Conservation (phyloP, 345 rosid species). For the Citrus sinensis region DVS_A1.0 CM039166.1:23656001-23656500, state of each 20-base stretch:
- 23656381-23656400: not conserved
- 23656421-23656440: not conserved
- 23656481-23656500: too few relatives aligned
- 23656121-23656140: not conserved
- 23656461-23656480: too few relatives aligned
- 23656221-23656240: not conserved
- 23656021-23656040: not conserved
- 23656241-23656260: not conserved
- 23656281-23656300: not conserved
- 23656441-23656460: not conserved
- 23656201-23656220: not conserved
- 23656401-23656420: not conserved
- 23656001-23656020: not conserved
- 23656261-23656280: not conserved
- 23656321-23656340: not conserved
- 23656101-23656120: not conserved
- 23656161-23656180: too few relatives aligned
- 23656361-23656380: too few relatives aligned
- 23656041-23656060: not conserved
- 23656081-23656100: not conserved
- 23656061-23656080: not conserved
- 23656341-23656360: not conserved
- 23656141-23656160: not conserved
- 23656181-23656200: not conserved
- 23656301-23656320: not conserved